Evolutionary conservation across 202 grass and related monocot genomes (phyloP).

Genomic region (Alloteropsis angusta): DNA sequence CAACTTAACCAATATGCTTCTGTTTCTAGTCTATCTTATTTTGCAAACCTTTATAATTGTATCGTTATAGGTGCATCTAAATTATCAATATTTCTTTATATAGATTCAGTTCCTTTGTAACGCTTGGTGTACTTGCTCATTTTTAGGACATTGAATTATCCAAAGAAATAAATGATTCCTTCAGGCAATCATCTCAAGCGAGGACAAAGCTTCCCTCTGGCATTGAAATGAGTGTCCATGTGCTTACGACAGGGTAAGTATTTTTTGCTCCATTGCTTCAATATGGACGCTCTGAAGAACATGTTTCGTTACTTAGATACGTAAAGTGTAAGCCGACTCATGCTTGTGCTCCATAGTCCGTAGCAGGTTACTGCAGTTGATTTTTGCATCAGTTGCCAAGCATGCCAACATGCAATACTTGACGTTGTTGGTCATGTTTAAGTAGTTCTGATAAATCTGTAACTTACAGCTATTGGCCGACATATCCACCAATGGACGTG

Average conservation of each 20-base stretch:
- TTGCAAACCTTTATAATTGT: background rate
- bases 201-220: slow-evolving; percentile 94
- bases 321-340: slow-evolving; percentile 9
- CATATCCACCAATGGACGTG: slow-evolving; percentile 98
- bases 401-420: slow-evolving; percentile 1
- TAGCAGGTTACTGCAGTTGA: slow-evolving; percentile 8
- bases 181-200: slow-evolving; percentile 98
- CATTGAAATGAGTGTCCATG: slow-evolving; percentile 99
- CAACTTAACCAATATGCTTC: background rate
- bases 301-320: background rate
- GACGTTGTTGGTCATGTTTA: slow-evolving; percentile 13
- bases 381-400: slow-evolving; percentile 1
- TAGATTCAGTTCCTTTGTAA: background rate
- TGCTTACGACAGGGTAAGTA: slow-evolving; percentile 88
- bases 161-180: slow-evolving; percentile 99
- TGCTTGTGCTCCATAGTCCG: background rate
- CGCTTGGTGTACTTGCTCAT: background rate
- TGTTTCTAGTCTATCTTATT: background rate
- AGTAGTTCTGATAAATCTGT: slow-evolving; percentile 24
- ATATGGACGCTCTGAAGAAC: background rate
- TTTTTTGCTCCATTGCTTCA: background rate
- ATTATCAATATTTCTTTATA: background rate
- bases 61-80: background rate
- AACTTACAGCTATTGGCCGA: slow-evolving; percentile 89
- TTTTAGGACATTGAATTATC: slow-evolving; percentile 91